Conservation (phyloP, 306 rosid species). For the Acmispon strigosus region DNA sequence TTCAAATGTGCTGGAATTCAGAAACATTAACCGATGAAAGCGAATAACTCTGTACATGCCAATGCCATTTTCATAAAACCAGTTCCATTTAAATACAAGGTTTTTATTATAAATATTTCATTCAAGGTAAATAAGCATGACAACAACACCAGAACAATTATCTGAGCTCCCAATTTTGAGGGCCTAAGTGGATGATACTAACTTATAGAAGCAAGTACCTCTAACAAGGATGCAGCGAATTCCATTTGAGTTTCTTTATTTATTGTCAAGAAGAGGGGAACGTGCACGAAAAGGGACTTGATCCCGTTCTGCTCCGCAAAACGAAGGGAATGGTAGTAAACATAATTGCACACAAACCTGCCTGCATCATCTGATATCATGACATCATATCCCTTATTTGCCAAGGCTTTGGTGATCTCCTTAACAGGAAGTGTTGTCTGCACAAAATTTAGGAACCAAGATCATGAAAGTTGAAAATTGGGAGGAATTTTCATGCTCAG, state of each 20-base stretch:
- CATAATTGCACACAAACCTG: constrained; percentile 84
- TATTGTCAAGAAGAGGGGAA: constrained; percentile 66
- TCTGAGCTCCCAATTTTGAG: too few relatives aligned
- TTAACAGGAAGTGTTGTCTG: constrained; percentile 48
- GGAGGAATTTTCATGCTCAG: not conserved
- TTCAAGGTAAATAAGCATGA: too few relatives aligned
- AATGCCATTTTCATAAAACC: too few relatives aligned
- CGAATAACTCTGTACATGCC: too few relatives aligned
- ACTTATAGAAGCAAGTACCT: constrained; percentile 62
- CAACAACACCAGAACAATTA: too few relatives aligned
- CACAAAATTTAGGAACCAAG: constrained; percentile 6
- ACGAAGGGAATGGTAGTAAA: constrained; percentile 75
- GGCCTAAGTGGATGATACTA: not conserved
- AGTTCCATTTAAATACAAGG: too few relatives aligned
- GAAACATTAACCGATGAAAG: too few relatives aligned
- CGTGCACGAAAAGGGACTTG: constrained; percentile 80
- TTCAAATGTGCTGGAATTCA: too few relatives aligned
- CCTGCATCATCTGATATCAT: constrained; percentile 73
- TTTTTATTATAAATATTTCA: too few relatives aligned
- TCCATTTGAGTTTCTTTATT: constrained; percentile 71
- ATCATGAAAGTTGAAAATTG: constrained; percentile 23
- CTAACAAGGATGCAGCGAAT: constrained; percentile 61
- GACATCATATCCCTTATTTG: constrained; percentile 47
- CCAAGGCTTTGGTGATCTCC: constrained; percentile 44
- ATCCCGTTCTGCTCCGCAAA: constrained; percentile 78